Evolutionary conservation across 257 asterid genomes (phyloP).

Genomic region (Fraxinus excelsior): DNA sequence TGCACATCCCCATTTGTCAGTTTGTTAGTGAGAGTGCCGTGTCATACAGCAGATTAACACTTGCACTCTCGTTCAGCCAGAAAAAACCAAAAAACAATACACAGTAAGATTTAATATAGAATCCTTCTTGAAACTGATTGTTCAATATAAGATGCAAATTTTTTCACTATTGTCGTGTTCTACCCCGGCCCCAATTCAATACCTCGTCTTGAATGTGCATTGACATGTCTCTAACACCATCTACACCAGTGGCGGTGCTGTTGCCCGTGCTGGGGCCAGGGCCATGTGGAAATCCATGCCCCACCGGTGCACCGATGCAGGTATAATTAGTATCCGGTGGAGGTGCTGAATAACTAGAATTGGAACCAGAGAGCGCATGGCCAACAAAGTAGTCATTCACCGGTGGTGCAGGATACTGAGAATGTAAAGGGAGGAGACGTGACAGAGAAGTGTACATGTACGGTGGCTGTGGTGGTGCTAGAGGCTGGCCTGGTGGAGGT

Average conservation of each 20-base stretch:
- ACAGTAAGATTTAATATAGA: slow-evolving; percentile 25
- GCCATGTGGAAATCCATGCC: slow-evolving; percentile 34
- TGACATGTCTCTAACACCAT: slow-evolving; percentile 31
- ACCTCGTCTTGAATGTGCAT: slow-evolving; percentile 43
- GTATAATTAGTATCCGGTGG: slow-evolving; percentile 51
- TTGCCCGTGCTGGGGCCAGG: slow-evolving; percentile 22
- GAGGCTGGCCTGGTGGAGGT: slow-evolving; percentile 31
- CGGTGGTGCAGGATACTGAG: slow-evolving; percentile 42
- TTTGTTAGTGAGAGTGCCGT: slow-evolving; percentile 36
- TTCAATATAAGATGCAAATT: slow-evolving; percentile 35
- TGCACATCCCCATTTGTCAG: slow-evolving; percentile 50
- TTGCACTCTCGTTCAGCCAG: slow-evolving; percentile 41
- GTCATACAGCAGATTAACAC: slow-evolving; percentile 32
- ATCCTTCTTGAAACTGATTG: slow-evolving; percentile 60
- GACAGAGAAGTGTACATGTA: slow-evolving; percentile 61
- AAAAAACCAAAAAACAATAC: slow-evolving; percentile 6
- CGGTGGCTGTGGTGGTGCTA: slow-evolving; percentile 18
- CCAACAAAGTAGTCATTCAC: slow-evolving; percentile 65
- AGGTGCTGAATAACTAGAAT: slow-evolving; percentile 24
- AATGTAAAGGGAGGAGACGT: slow-evolving; percentile 47
- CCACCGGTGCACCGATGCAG: slow-evolving; percentile 84
- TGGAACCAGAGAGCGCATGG: slow-evolving; percentile 45
- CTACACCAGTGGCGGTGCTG: slow-evolving; percentile 25
- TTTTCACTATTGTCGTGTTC: slow-evolving; percentile 29
- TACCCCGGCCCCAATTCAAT: slow-evolving; percentile 52